A percentile compares a stretch with the other conserved stretches of the same genome.
Conservation (phyloP, 2,329 filamentous ascomycete genomes). For the Cryoendolithus antarcticus region DNA sequence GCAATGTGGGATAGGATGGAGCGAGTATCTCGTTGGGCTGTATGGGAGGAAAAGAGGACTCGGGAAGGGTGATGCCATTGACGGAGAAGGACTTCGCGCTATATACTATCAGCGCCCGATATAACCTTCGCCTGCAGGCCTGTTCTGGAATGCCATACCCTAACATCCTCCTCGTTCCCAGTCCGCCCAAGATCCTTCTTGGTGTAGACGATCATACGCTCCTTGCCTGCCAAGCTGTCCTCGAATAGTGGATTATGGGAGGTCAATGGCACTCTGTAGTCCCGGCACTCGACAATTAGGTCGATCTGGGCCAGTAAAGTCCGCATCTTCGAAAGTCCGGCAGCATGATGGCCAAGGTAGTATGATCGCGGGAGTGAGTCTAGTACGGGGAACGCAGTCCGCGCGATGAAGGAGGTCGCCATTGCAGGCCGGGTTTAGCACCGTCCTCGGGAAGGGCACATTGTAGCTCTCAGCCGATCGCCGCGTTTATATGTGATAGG, state of each 20-base stretch:
- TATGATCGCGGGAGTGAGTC: slow-evolving; percentile 74
- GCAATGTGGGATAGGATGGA: slow-evolving; percentile 40
- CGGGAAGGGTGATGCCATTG: slow-evolving; percentile 42
- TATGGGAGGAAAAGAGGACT: slow-evolving; percentile 42
- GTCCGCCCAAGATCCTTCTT: slow-evolving; percentile 63
- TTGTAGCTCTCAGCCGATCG: background rate
- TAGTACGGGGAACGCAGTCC: slow-evolving; percentile 59
- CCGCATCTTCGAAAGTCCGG: slow-evolving; percentile 73
- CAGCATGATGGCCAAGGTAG: slow-evolving; percentile 84
- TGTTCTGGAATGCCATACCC: slow-evolving; percentile 9
- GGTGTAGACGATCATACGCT: slow-evolving; percentile 79
- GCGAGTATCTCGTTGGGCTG: slow-evolving; percentile 30
- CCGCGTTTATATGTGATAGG: background rate
- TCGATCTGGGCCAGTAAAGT: slow-evolving; percentile 67
- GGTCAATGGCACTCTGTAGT: slow-evolving; percentile 80
- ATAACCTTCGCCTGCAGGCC: no score
- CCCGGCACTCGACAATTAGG: slow-evolving; percentile 86
- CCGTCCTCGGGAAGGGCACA: slow-evolving; percentile 3
- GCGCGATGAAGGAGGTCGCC: slow-evolving; percentile 54
- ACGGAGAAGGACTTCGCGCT: slow-evolving; percentile 37
- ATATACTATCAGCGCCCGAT: slow-evolving; percentile 11
- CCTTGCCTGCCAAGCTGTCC: slow-evolving; percentile 55
- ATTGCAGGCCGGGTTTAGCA: slow-evolving; percentile 7
- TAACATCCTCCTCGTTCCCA: slow-evolving; percentile 21
- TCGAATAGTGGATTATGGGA: slow-evolving; percentile 88